Evolutionary conservation across 352 stramenopile genomes (phyloP).

Genomic region (Phytopythium delawarense): DNA sequence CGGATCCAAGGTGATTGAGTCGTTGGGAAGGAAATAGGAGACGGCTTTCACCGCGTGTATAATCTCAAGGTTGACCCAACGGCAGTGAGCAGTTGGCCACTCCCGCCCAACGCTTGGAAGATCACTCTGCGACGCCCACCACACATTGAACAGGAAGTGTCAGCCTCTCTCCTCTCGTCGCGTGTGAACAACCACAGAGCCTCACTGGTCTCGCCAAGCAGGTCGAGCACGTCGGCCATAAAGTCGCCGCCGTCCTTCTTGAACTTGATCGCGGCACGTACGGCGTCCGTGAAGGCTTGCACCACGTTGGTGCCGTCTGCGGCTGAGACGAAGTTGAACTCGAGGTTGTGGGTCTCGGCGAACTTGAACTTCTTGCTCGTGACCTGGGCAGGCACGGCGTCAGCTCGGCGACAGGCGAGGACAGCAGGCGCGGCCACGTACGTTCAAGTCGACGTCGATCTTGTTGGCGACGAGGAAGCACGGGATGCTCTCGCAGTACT

Average conservation of each 20-base stretch:
- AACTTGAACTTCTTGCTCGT: conserved; percentile 97
- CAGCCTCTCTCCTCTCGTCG: no score
- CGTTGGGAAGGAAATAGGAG: not conserved
- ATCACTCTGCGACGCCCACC: not conserved
- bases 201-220: conserved; percentile 58
- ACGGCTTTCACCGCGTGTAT: not conserved
- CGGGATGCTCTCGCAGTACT: conserved; percentile 92
- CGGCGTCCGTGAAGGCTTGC: conserved; percentile 91
- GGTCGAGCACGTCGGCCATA: conserved; percentile 88
- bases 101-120: no score
- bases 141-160: not conserved
- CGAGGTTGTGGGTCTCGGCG: conserved; percentile 90
- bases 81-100: no score
- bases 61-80: not conserved
- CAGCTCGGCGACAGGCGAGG: not conserved
- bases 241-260: conserved; percentile 91
- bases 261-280: conserved; percentile 82
- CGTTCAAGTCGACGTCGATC: conserved; percentile 93
- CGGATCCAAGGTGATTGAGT: not conserved
- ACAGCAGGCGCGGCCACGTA: conserved; percentile 12
- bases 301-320: conserved; percentile 96
- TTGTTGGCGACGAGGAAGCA: conserved; percentile 96
- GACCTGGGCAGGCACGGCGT: conserved; percentile 41
- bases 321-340: conserved; percentile 93
- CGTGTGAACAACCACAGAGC: not conserved